phyloP scores from a whole-genome alignment of 139 green algal species.

The Pseudopediastrum boryanum region DNA sequence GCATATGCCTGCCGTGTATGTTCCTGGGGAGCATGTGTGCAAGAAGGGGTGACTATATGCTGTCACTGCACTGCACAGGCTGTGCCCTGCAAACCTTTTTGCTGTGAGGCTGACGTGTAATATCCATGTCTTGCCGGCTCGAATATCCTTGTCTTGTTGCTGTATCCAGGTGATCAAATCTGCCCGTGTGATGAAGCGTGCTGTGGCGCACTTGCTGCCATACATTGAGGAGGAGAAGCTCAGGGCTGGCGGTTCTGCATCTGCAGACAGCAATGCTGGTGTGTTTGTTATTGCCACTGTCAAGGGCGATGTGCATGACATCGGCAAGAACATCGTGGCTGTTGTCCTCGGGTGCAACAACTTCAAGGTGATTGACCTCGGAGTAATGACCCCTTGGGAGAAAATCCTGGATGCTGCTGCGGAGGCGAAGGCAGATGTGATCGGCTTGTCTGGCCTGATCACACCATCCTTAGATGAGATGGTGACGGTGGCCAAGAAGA shows the following conservation, averaged over 20 bases:
- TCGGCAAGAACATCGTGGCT: slow-evolving; percentile 99
- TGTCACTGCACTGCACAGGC: no score
- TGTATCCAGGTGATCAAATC: slow-evolving; percentile 99
- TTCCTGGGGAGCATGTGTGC: no score
- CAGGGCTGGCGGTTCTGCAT: slow-evolving; percentile 44
- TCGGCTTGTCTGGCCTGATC: slow-evolving; percentile 97
- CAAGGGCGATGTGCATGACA: slow-evolving; percentile 99
- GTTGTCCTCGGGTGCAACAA: slow-evolving; percentile 99
- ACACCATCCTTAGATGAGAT: slow-evolving; percentile 98
- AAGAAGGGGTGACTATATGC: no score
- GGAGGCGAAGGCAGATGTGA: slow-evolving; percentile 94
- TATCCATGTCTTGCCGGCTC: no score
- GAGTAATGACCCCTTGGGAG: slow-evolving; percentile 96
- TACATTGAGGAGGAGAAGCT: slow-evolving; percentile 99
- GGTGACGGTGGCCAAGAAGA: slow-evolving; percentile 95
- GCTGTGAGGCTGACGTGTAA: no score
- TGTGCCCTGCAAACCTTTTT: no score
- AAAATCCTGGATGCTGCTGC: slow-evolving; percentile 92
- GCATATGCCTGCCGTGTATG: no score
- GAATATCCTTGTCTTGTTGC: no score
- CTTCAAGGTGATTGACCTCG: slow-evolving; percentile 98
- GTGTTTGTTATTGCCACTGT: slow-evolving; percentile 97
- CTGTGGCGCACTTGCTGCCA: slow-evolving; percentile 95
- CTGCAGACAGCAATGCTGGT: slow-evolving; percentile 76
- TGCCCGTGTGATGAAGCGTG: slow-evolving; percentile 98